Percentiles rank a stretch among this genome's conserved stretches.
Conservation (phyloP, 768 basidiomycete species). For the Leucocoprinus sp. region DNA sequence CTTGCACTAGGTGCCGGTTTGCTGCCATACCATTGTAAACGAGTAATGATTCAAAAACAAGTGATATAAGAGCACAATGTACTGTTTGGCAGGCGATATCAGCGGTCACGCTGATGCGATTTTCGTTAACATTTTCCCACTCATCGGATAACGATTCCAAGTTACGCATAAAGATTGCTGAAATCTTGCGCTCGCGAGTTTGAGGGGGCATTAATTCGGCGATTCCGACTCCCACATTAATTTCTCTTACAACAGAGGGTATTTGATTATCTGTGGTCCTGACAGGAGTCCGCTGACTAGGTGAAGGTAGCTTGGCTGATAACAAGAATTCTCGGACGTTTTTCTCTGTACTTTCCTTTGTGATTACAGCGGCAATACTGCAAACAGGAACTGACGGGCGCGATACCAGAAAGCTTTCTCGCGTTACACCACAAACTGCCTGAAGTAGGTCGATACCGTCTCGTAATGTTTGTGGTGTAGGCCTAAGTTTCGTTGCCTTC, state of each 20-base stretch:
- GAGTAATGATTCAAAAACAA: constrained; percentile 65
- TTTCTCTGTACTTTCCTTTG: constrained; percentile 47
- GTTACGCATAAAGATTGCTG: constrained; percentile 52
- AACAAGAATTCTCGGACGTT: constrained; percentile 68
- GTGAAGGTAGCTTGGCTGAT: constrained; percentile 48
- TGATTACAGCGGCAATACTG: constrained; percentile 48
- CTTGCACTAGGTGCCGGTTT: constrained; percentile 55
- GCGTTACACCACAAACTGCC: constrained; percentile 50
- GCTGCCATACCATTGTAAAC: constrained; percentile 53
- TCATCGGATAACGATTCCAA: constrained; percentile 43
- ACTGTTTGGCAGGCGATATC: constrained; percentile 60
- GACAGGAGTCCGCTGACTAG: constrained; percentile 12
- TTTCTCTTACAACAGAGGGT: neutral
- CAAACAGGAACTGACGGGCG: constrained; percentile 63
- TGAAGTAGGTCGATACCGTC: constrained; percentile 63
- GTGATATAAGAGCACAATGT: constrained; percentile 57
- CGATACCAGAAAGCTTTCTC: constrained; percentile 36
- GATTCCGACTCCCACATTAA: constrained; percentile 4
- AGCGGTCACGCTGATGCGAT: constrained; percentile 36
- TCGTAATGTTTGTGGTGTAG: constrained; percentile 39
- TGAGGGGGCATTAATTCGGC: constrained; percentile 37
- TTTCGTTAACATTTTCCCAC: constrained; percentile 32
- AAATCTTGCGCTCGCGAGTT: constrained; percentile 54
- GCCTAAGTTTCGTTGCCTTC: constrained; percentile 28
- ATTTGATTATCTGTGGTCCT: neutral